Conservation (phyloP, 257 asterid genomes). For the Pogostemon cablin region DNA sequence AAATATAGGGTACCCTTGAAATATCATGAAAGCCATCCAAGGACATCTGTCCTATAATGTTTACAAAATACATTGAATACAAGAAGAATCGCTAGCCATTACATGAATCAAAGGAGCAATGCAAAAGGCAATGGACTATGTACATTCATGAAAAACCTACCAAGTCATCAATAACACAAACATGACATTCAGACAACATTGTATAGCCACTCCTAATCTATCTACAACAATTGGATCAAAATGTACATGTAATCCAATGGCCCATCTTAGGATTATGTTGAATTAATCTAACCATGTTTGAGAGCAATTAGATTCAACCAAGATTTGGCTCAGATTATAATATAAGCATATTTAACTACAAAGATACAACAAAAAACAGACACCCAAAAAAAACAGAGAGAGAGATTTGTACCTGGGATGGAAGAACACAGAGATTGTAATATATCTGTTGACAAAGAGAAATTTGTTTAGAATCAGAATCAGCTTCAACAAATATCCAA, state of each 20-base stretch:
- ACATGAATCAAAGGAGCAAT: too few relatives aligned
- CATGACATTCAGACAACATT: not conserved
- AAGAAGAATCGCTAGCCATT: too few relatives aligned
- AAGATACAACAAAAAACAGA: not conserved
- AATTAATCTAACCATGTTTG: too few relatives aligned
- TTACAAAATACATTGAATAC: too few relatives aligned
- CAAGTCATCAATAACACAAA: not conserved
- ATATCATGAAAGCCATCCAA: too few relatives aligned
- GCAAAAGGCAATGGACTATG: too few relatives aligned
- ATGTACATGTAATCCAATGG: not conserved
- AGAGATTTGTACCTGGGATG: not conserved
- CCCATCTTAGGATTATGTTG: too few relatives aligned
- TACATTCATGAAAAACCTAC: too few relatives aligned
- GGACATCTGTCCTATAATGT: too few relatives aligned
- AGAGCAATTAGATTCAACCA: too few relatives aligned
- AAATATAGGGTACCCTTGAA: not conserved
- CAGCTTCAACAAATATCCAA: not conserved
- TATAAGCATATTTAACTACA: not conserved
- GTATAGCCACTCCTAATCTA: not conserved
- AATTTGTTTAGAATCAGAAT: not conserved
- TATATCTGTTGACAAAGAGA: not conserved
- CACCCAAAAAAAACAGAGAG: not conserved
- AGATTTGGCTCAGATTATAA: not conserved
- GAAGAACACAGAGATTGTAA: not conserved
- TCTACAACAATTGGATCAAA: conserved; percentile 4